Evolutionary conservation across 768 basidiomycete genomes (phyloP).

Genomic region (Tulasnella sp.): DNA sequence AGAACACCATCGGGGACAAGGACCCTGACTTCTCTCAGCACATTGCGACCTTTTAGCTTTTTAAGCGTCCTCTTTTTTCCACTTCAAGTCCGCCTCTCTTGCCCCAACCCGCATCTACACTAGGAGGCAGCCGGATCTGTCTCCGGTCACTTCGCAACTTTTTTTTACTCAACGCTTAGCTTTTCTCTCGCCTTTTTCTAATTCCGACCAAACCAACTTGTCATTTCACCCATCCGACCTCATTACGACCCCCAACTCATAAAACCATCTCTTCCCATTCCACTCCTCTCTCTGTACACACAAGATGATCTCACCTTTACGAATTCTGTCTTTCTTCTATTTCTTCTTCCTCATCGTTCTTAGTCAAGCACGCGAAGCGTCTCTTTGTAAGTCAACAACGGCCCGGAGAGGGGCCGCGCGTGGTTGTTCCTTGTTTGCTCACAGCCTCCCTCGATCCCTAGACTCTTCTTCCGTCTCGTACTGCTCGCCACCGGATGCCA

Average conservation of each 20-base stretch:
- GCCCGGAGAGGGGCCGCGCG: neutral
- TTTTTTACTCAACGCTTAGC: neutral
- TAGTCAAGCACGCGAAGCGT: neutral
- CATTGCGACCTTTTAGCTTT: neutral
- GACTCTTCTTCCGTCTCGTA: conserved; percentile 89
- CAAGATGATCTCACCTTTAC: neutral
- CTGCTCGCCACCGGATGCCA: conserved; percentile 75
- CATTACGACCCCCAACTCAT: neutral
- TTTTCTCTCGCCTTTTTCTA: neutral
- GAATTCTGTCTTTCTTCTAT: neutral
- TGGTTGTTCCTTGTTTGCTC: conserved; percentile 21
- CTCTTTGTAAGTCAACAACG: neutral
- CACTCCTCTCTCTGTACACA: neutral
- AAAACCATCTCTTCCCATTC: neutral
- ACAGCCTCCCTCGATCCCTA: conserved; percentile 41
- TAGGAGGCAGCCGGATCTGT: conserved; percentile 15
- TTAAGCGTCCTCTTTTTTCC: neutral
- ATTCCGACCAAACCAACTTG: neutral
- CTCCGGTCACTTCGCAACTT: neutral
- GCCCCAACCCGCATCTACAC: neutral
- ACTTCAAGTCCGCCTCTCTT: neutral
- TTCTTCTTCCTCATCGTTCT: neutral
- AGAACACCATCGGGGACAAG: neutral
- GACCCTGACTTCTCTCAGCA: neutral
- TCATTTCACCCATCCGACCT: neutral